Evolutionary conservation across 2,329 filamentous ascomycete genomes (phyloP), one percentile per base, ranked within the genome.

Genomic region (Grosmannia huntii): DNA sequence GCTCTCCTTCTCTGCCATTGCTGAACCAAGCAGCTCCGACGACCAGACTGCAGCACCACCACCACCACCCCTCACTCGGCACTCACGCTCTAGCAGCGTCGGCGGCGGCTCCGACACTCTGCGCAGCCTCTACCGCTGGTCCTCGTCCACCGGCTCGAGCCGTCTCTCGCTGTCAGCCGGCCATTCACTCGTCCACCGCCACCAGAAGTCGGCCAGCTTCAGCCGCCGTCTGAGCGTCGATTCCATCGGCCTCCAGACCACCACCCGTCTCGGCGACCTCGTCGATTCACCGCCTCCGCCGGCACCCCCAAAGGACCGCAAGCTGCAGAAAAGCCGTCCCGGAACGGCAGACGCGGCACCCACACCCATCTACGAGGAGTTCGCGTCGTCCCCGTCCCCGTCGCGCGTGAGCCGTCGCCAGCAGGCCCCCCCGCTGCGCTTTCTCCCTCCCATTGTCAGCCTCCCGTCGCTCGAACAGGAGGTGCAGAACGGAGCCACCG

Each of bases 101-200:
- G 68, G 67, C 57, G 69, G 68, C 61, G 61, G 70, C 61, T 74
- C 70, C 65, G 75, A 79, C 59, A 69, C 71, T 51, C 71, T 76
- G 48, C 75, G 73, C 66, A 75, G 75, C 62, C 70, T 77, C 60
- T 76, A 80, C 65, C 74, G 77, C 65, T 79, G 77, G 77, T 80
- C 78, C 49, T 69, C 72, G 23, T 81, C 79, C 16, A 79, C 78
- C n/a, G 66, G 70, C 10, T 80, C 78, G 49, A 80, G 74, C 60
- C 73, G 72, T 44, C 77, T 75, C 53, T 63, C 64, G 51, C 63
- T 65, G 5, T 21, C 46, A 12, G 60, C 38, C 41, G 53, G n/a
- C 51, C 59, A 57, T 36, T 60, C 49, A 61, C 65, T 67, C 53
- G 65, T 64, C 57, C 67, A 62, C 54, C 60, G 60, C 44, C 62